These are phyloP conservation scores for Geotrichum fermentans DNA, from an alignment of 1,139 yeast genomes.

Conservation along the genomic window DNA sequence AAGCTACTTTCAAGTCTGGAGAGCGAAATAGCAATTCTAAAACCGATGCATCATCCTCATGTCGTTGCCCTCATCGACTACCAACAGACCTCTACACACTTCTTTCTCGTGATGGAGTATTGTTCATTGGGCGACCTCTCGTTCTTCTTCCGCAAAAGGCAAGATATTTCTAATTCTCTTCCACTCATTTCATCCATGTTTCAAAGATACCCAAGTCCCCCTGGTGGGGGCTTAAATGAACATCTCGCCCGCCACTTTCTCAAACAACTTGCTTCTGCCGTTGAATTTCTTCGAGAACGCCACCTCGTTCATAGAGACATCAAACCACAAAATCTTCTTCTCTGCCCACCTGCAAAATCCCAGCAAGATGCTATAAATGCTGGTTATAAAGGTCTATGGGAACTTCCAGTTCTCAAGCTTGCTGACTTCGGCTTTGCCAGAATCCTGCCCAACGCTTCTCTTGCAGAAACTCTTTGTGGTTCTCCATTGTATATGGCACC, in stretches of 20 bases:
- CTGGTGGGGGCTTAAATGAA: slow-evolving; percentile 70
- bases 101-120: slow-evolving; percentile 93
- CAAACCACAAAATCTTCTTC: slow-evolving; percentile 83
- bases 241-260: slow-evolving; percentile 76
- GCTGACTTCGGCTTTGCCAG: slow-evolving; percentile 98
- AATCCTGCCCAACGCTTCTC: slow-evolving; percentile 80
- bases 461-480: slow-evolving; percentile 97
- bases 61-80: slow-evolving; percentile 82
- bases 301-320: slow-evolving; percentile 90
- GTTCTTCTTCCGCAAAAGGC: slow-evolving; percentile 72
- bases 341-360: slow-evolving; percentile 71
- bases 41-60: slow-evolving; percentile 86
- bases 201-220: slow-evolving; percentile 77
- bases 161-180: slow-evolving; percentile 65
- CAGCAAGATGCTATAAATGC: slow-evolving; percentile 51
- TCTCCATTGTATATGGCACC: slow-evolving; percentile 98
- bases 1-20: slow-evolving; percentile 85
- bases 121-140: slow-evolving; percentile 93
- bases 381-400: slow-evolving; percentile 75
- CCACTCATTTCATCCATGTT: slow-evolving; percentile 75
- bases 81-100: slow-evolving; percentile 70
- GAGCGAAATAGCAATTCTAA: slow-evolving; percentile 80
- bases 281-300: slow-evolving; percentile 71
- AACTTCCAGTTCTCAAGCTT: slow-evolving; percentile 80
- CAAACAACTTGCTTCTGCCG: slow-evolving; percentile 80